Evolutionary conservation across 192 early-diverging fungal species (phyloP), one percentile per base, ranked within the genome.

Genomic region (Mortierella antarctica): DNA sequence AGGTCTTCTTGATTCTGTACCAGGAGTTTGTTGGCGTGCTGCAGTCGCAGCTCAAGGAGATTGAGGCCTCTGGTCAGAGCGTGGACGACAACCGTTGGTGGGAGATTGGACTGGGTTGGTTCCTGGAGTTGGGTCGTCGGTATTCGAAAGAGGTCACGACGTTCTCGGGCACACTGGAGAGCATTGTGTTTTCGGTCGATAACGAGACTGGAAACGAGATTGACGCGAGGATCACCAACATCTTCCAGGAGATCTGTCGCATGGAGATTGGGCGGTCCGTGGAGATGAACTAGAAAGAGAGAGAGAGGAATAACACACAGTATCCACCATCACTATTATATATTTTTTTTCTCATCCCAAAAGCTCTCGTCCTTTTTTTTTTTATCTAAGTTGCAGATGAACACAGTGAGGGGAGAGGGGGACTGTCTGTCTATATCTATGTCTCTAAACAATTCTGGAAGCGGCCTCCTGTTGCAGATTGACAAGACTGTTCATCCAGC

Each of bases 1-100:
- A 96, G 70, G 90, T 92, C 18, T 92, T 96, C 58, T 86, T 96
- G 67, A 78, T 83, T 7, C 80, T 93, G 4, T 89, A 94, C 69
- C 88, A 92, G 85, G 86, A 90, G 67, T 91, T 93, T 83, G 86
- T 82, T 3, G 71, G 73, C 12, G 71, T 89, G 46, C 71, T 93
- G 12, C 71, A 84, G 45, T 69, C 83, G 4, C 83, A 86, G 58
- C 47, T 87, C 11, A 52, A 52, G 17, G 67, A 66, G 31, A 72
- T 80, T 7, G 77, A 80, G 44, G 23, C 58, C 15, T 62, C 65
- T 4, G 70, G 65, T 14, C 44, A 67, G 51, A 53, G 20, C 39
- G 17, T 64, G 44, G 77, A 80, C 1, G 64, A 71, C 10, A 61
- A 47, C 57, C 77, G 77, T 13, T 67, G 70, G 49, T 80, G 65